These are phyloP conservation scores for Tulasnella sp. DNA, from an alignment of 768 basidiomycete genomes.

Conservation along the genomic window DNA sequence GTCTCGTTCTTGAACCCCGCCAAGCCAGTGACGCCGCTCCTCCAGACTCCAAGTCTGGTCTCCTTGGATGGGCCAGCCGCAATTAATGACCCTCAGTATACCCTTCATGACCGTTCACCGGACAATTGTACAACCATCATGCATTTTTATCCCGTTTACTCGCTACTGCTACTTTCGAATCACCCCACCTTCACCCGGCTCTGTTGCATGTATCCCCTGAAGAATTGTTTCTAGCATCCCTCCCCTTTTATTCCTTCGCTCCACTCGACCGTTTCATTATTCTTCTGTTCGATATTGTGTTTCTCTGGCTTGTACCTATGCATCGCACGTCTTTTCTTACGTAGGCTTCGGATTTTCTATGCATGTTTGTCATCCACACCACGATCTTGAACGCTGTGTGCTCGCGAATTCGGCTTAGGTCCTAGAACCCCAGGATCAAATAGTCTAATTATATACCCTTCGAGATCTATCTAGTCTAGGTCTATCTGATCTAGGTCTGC, in stretches of 20 bases:
- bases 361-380: not conserved
- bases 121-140: conserved; percentile 31
- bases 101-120: conserved; percentile 24
- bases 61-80: conserved; percentile 29
- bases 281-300: conserved; percentile 34
- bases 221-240: not conserved
- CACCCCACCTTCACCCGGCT: not conserved
- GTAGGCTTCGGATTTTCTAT: not conserved
- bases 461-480: not conserved
- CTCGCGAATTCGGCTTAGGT: not conserved
- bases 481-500: not conserved
- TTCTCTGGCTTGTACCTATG: conserved; percentile 36
- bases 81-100: conserved; percentile 11
- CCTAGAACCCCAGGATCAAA: not conserved
- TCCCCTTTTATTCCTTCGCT: conserved; percentile 30
- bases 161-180: not conserved
- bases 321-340: conserved; percentile 31
- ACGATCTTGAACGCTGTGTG: not conserved
- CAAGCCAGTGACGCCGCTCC: conserved; percentile 77
- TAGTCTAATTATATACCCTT: too few species aligned
- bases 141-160: not conserved
- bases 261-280: conserved; percentile 32
- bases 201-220: conserved; percentile 13
- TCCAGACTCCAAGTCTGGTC: conserved; percentile 50
- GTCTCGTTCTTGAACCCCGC: conserved; percentile 78